A percentile compares a stretch with the other conserved stretches of the same genome.
phyloP scores from a whole-genome alignment of 2,329 filamentous ascomycete species.

The Davidsoniella eucalypti region DNA sequence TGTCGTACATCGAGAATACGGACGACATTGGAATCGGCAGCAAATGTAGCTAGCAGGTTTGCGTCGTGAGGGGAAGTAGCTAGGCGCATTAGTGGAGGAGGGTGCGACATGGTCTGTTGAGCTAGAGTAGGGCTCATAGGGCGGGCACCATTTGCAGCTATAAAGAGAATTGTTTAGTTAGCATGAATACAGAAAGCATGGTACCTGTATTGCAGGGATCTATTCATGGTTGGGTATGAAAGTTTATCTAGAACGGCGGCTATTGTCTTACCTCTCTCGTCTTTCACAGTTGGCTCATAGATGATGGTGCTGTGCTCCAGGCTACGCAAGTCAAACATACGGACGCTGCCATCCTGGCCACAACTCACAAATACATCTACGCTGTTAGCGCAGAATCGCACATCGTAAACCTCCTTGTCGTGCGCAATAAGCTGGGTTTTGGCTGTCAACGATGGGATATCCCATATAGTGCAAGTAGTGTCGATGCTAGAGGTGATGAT shows the following conservation, averaged over 20 bases:
- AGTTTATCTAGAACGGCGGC: slow-evolving; percentile 14
- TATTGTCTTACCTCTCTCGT: slow-evolving; percentile 42
- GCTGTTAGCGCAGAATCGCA: slow-evolving; percentile 92
- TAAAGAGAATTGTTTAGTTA: not conserved
- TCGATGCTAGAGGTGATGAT: slow-evolving; percentile 99
- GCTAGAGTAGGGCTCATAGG: slow-evolving; percentile 55
- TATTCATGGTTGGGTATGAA: not conserved
- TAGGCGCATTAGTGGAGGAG: slow-evolving; percentile 61
- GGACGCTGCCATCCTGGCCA: slow-evolving; percentile 89
- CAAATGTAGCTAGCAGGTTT: slow-evolving; percentile 92
- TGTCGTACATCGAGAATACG: slow-evolving; percentile 93
- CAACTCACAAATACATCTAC: slow-evolving; percentile 99
- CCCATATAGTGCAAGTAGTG: slow-evolving; percentile 98
- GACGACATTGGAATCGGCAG: slow-evolving; percentile 79
- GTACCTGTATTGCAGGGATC: not conserved
- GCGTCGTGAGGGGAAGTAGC: slow-evolving; percentile 90
- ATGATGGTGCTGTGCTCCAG: slow-evolving; percentile 98
- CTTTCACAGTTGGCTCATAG: slow-evolving; percentile 88
- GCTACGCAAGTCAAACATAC: slow-evolving; percentile 96
- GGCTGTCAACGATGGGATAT: slow-evolving; percentile 91
- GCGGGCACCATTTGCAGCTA: slow-evolving; percentile 40
- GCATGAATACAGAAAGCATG: not conserved
- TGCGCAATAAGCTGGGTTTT: slow-evolving; percentile 98
- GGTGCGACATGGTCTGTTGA: slow-evolving; percentile 61
- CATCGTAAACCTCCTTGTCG: slow-evolving; percentile 97